phyloP scores from a whole-genome alignment of 768 basidiomycete species.

The Mycena vulgaris region DNA sequence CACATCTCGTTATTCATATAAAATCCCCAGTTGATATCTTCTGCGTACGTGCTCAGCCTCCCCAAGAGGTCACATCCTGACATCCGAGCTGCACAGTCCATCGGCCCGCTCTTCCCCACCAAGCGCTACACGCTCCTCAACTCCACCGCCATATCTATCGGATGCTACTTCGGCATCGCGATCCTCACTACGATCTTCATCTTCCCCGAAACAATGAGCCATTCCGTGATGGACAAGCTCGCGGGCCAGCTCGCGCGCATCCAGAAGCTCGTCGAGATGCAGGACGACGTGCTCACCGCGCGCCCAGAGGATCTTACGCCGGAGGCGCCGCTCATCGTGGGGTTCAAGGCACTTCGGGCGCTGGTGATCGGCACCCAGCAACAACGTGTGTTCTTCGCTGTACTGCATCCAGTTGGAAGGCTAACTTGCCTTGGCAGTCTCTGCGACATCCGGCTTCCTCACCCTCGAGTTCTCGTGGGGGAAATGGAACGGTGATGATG shows the following conservation, averaged over 20 bases:
- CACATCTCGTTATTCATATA: not conserved
- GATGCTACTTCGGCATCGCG: slow-evolving; percentile 65
- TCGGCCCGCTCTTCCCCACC: slow-evolving; percentile 67
- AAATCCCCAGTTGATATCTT: slow-evolving; percentile 51
- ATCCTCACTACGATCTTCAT: slow-evolving; percentile 60
- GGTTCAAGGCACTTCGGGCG: slow-evolving; percentile 16
- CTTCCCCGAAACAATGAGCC: slow-evolving; percentile 69
- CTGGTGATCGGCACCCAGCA: slow-evolving; percentile 18
- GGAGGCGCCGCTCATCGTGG: not conserved
- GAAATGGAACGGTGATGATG: slow-evolving; percentile 62
- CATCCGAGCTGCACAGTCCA: slow-evolving; percentile 44
- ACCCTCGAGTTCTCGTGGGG: slow-evolving; percentile 62
- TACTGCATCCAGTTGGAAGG: not conserved
- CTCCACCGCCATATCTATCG: slow-evolving; percentile 60
- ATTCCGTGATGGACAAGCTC: slow-evolving; percentile 52
- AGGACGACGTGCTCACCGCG: slow-evolving; percentile 45
- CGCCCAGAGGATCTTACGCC: not conserved
- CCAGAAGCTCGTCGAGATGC: slow-evolving; percentile 48
- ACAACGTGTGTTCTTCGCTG: slow-evolving; percentile 4
- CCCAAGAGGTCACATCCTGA: too few relatives aligned
- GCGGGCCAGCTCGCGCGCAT: slow-evolving; percentile 49
- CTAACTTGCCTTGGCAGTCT: slow-evolving; percentile 45
- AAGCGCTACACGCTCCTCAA: slow-evolving; percentile 60
- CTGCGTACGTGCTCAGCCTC: slow-evolving; percentile 52
- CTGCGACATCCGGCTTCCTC: slow-evolving; percentile 51